Conservation (phyloP, 257 asterid genomes). For the Solanum piurae region DNA sequence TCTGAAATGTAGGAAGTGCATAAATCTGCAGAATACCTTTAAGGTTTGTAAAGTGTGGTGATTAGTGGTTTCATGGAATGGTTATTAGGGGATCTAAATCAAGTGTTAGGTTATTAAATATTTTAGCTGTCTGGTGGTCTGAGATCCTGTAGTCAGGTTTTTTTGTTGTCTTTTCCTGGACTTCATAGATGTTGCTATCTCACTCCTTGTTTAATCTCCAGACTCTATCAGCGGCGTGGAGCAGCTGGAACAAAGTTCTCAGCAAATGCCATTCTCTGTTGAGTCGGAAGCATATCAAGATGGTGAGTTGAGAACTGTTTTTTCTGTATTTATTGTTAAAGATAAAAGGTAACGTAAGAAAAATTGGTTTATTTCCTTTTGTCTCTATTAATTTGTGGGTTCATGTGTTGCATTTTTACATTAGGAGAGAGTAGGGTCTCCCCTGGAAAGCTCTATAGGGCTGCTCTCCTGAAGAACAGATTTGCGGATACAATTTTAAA, state of each 20-base stretch:
- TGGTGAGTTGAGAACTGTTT: slow-evolving; percentile 32
- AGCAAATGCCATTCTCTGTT: slow-evolving; percentile 35
- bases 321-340: not conserved
- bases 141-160: not conserved
- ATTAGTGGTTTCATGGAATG: not conserved
- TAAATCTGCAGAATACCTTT: not conserved
- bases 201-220: slow-evolving; percentile 13
- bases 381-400: not conserved
- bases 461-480: slow-evolving; percentile 65
- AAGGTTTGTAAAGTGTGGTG: not conserved
- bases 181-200: not conserved
- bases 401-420: not conserved
- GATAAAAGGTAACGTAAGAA: not conserved
- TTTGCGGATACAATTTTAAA: slow-evolving; percentile 81
- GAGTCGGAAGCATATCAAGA: slow-evolving; percentile 54
- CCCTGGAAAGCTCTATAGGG: slow-evolving; percentile 75
- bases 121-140: not conserved
- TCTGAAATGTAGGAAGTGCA: not conserved
- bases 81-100: not conserved
- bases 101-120: not conserved
- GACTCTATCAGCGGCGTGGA: slow-evolving; percentile 53
- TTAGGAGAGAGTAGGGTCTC: slow-evolving; percentile 69
- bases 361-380: not conserved
- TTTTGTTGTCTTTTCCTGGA: not conserved
- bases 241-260: slow-evolving; percentile 48